Evolutionary conservation across 2,329 filamentous ascomycete species (phyloP).

Genomic region (Cladosporium sp.): DNA sequence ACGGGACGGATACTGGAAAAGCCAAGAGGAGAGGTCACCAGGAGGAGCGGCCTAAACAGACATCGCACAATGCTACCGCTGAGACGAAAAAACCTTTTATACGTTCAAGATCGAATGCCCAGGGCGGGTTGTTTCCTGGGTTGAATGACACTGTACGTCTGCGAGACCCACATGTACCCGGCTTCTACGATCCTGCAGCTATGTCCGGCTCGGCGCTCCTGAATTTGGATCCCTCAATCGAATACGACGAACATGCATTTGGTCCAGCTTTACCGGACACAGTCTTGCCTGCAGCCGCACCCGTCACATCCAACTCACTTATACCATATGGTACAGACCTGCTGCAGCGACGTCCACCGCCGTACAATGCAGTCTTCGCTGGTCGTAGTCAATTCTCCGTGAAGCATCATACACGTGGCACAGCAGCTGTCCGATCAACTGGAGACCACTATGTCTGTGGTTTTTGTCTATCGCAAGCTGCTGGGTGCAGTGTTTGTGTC

Average conservation of each 20-base stretch:
- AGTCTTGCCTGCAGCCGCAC: not conserved
- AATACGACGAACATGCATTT: not conserved
- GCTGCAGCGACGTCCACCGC: not conserved
- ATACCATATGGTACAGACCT: too few relatives aligned
- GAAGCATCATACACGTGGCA: not conserved
- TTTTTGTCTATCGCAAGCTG: not conserved
- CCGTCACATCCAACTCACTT: too few relatives aligned
- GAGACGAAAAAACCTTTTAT: not conserved
- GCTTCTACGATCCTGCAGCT: not conserved
- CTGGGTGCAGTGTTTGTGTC: not conserved
- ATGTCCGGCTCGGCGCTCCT: not conserved
- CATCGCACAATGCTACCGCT: not conserved
- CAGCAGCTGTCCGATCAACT: not conserved
- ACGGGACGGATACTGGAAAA: not conserved
- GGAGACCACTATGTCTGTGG: not conserved
- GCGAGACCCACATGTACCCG: not conserved
- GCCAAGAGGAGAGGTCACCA: not conserved
- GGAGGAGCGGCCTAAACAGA: not conserved
- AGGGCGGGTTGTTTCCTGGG: not conserved
- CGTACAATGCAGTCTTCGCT: not conserved
- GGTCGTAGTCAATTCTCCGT: not conserved
- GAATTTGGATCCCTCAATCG: not conserved
- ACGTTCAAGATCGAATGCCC: not conserved
- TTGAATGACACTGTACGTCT: not conserved
- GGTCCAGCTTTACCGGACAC: not conserved